Percentiles rank a stretch among this genome's conserved stretches.
Evolutionary conservation across 768 basidiomycete genomes (phyloP).

Genomic region (Panaeolus cyanescens): DNA sequence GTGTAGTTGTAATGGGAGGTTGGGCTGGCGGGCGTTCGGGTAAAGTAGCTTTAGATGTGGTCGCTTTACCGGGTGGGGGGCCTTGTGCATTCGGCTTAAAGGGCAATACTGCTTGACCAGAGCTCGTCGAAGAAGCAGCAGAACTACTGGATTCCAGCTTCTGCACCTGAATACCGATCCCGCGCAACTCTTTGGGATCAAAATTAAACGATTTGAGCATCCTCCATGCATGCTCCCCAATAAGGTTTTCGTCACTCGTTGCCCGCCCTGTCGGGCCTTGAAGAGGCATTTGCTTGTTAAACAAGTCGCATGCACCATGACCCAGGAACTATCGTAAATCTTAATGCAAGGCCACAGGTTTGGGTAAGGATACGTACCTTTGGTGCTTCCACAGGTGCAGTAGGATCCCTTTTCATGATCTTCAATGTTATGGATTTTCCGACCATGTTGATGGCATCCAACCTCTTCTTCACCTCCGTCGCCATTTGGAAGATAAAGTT

Average conservation of each 20-base stretch:
- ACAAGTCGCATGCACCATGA: constrained; percentile 82
- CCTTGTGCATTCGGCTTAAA: constrained; percentile 43
- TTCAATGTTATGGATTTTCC: constrained; percentile 84
- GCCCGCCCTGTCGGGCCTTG: constrained; percentile 61
- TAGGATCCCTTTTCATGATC: constrained; percentile 83
- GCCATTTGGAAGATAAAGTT: constrained; percentile 77
- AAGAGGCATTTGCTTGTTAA: constrained; percentile 72
- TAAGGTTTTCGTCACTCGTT: constrained; percentile 70
- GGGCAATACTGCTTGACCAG: constrained; percentile 60
- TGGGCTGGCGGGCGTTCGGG: background rate
- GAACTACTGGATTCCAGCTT: constrained; percentile 69
- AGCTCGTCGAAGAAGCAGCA: constrained; percentile 27
- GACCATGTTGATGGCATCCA: constrained; percentile 67
- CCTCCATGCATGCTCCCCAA: constrained; percentile 78
- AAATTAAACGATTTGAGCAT: constrained; percentile 74
- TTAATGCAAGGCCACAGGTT: background rate
- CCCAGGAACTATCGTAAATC: constrained; percentile 72
- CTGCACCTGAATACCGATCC: constrained; percentile 88
- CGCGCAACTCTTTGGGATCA: constrained; percentile 85
- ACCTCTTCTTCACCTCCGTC: constrained; percentile 70
- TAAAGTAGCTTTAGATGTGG: constrained; percentile 14
- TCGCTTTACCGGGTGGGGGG: constrained; percentile 12
- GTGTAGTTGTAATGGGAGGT: background rate
- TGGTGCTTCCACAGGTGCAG: constrained; percentile 85
- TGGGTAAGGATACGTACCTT: constrained; percentile 56